Base-by-base conservation (phyloP, 371 early-diverging fungal genomes). In the Syncephalastrum racemosum region DNA sequence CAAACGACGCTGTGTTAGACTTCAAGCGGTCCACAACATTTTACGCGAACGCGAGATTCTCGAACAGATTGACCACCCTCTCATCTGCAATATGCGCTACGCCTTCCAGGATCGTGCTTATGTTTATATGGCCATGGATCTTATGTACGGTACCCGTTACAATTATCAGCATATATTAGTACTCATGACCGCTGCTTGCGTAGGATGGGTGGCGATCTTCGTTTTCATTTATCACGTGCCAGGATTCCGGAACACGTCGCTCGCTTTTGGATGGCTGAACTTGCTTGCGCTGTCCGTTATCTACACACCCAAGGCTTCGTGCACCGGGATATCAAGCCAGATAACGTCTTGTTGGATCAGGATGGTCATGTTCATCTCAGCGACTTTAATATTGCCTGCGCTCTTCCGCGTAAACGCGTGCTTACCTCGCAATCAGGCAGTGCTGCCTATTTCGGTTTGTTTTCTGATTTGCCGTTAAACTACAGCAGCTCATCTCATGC, bases 111-210 rank as follows among this genome's bases (percentile, higher is more conserved):
- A 92, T 63, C 80, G 77, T 25, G 73, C 82, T 24, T 77, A 87
- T 56, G 71, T 90, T 70, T 91, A 80, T 65, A 90, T 93, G 91
- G 88, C 88, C 15, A 73, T 91, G 70, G 91, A 92, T 63, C 75
- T 90, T 46, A 90, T 90, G 89, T 80, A 67, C 41, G 58, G 48
- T 13, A 50, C 0, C 19, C n/a, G 42, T 7, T 31, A 4, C 15
- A n/a, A 4, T n/a, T 2, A 23, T 53, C 15, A 42, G 4, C 23
- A 14, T 25, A 41, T 23, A 10, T n/a, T 53, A 23, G 24, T 22
- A 16, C 10, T 41, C 6, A 40, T 45, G 13, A 18, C 53, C 53
- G 59, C 60, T 44, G 40, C 23, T n/a, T 57, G 16, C 13, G 42
- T 60, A 82, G 84, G 86, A 73, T 83, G 55, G 91, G 90, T 27